These are phyloP conservation scores for Curvularia verruculosa DNA, from an alignment of 2,329 filamentous ascomycete species.

Conservation along the genomic window DNA sequence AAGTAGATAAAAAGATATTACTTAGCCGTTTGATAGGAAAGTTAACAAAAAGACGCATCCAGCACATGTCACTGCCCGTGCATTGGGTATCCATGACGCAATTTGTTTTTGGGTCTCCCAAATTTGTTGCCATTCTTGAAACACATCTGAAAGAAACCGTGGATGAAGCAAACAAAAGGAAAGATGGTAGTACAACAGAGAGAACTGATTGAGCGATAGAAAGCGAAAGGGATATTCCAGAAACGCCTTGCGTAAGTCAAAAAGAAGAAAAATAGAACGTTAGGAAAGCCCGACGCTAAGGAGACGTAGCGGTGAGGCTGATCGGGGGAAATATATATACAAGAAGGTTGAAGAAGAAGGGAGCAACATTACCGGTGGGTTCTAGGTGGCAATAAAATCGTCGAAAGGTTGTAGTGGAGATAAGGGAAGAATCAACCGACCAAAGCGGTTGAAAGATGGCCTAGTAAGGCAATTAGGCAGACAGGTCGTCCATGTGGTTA, in stretches of 20 bases:
- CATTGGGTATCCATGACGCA: background rate
- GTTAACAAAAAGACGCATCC: background rate
- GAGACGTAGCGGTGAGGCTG: slow-evolving; percentile 9
- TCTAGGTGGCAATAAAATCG: background rate
- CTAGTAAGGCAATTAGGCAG: slow-evolving; percentile 41
- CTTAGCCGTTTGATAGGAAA: background rate
- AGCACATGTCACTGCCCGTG: background rate
- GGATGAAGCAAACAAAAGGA: background rate
- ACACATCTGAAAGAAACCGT: background rate
- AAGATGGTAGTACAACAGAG: slow-evolving; percentile 4
- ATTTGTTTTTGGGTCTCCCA: background rate
- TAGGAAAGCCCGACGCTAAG: background rate
- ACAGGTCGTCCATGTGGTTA: slow-evolving; percentile 71
- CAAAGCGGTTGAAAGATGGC: slow-evolving; percentile 12
- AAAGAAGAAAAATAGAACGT: background rate
- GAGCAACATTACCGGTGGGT: background rate
- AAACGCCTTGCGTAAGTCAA: slow-evolving; percentile 2
- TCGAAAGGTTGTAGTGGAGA: slow-evolving; percentile 16
- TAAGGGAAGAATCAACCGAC: slow-evolving; percentile 9
- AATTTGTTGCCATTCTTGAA: background rate
- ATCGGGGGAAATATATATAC: slow-evolving; percentile 8
- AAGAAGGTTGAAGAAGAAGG: background rate
- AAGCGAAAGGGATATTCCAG: background rate
- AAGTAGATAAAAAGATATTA: background rate
- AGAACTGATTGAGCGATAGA: background rate